A percentile compares a stretch with the other conserved stretches of the same genome.
Evolutionary conservation across 495 filamentous ascomycete species (phyloP).

Genomic region (Durotheca rogersii): DNA sequence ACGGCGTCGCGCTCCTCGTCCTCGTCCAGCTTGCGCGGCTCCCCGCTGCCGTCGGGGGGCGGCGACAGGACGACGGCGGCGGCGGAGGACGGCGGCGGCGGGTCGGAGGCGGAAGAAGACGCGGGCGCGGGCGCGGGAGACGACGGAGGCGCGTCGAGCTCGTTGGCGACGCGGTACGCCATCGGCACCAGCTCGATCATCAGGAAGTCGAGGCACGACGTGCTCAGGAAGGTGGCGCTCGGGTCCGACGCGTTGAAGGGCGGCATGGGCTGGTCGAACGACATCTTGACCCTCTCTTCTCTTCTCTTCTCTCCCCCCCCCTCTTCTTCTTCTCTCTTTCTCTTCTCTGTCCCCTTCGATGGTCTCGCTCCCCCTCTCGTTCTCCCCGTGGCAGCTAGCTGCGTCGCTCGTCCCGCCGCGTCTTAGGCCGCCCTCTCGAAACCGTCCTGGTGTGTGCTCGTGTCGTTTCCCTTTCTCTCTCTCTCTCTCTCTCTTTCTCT

Average conservation of each 20-base stretch:
- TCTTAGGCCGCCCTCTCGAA: no score
- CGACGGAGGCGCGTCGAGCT: slow-evolving; percentile 46
- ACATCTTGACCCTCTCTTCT: slow-evolving; percentile 52
- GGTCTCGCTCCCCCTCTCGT: neutral
- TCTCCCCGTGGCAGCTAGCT: no score
- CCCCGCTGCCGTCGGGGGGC: neutral
- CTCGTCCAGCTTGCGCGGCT: slow-evolving; percentile 52
- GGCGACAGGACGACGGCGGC: neutral
- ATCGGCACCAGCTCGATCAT: slow-evolving; percentile 96
- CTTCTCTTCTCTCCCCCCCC: neutral
- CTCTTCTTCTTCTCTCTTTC: neutral
- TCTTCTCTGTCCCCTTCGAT: neutral
- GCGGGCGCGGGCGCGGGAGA: slow-evolving; percentile 1
- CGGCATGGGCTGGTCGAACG: slow-evolving; percentile 70
- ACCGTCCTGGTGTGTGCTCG: no score
- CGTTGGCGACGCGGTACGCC: slow-evolving; percentile 74
- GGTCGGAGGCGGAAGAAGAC: slow-evolving; percentile 25
- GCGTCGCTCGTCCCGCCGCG: neutral
- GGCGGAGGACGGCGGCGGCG: slow-evolving; percentile 7
- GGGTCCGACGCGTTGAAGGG: slow-evolving; percentile 76
- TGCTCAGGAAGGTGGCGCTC: slow-evolving; percentile 70
- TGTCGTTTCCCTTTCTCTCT: no score
- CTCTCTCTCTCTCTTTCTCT: neutral
- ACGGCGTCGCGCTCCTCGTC: slow-evolving; percentile 80
- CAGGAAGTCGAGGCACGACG: slow-evolving; percentile 85